A percentile compares a stretch with the other conserved stretches of the same genome.
These are phyloP conservation scores for Ilyonectria sp. DNA, from an alignment of 2,329 filamentous ascomycete genomes.

Conservation along the genomic window DNA sequence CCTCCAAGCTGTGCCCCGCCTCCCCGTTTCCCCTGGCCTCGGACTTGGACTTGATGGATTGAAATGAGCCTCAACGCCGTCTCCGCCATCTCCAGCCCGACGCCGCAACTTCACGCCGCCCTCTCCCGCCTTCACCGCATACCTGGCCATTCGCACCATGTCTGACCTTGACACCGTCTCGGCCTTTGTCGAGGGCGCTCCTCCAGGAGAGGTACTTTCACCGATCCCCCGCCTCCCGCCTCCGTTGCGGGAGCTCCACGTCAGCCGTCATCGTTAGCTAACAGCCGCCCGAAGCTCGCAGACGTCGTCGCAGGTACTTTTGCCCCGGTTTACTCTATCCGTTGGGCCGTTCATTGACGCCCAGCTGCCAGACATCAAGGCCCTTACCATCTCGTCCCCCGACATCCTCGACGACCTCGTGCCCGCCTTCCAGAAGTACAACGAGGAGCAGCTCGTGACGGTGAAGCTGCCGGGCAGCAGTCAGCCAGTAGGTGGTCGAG, in stretches of 20 bases:
- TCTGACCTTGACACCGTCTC: conserved; percentile 69
- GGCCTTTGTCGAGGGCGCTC: conserved; percentile 93
- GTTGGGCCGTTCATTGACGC: conserved; percentile 37
- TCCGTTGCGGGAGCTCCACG: conserved; percentile 27
- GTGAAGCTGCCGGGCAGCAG: conserved; percentile 91
- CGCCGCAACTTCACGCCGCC: conserved; percentile 8
- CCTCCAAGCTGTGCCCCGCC: conserved; percentile 43
- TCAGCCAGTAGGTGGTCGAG: conserved; percentile 61
- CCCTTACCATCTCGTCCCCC: conserved; percentile 80
- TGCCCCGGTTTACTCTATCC: conserved; percentile 6
- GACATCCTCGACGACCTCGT: conserved; percentile 79
- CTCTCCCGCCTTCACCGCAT: conserved; percentile 17
- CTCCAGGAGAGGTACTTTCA: conserved; percentile 89
- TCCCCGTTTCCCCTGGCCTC: conserved; percentile 40
- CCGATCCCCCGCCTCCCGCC: conserved; percentile 23
- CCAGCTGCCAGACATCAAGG: conserved; percentile 82
- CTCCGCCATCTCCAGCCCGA: conserved; percentile 24
- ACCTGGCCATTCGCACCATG: conserved; percentile 48
- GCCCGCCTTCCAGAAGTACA: conserved; percentile 93
- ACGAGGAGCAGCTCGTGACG: conserved; percentile 92
- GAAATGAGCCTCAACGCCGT: conserved; percentile 38
- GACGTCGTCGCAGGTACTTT: conserved; percentile 87
- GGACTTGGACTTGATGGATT: conserved; percentile 34
- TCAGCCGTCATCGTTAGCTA: conserved; percentile 48
- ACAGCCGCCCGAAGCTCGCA: conserved; percentile 69